Evolutionary conservation across 306 rosid species (phyloP).

Genomic region (Castanopsis chinensis): DNA sequence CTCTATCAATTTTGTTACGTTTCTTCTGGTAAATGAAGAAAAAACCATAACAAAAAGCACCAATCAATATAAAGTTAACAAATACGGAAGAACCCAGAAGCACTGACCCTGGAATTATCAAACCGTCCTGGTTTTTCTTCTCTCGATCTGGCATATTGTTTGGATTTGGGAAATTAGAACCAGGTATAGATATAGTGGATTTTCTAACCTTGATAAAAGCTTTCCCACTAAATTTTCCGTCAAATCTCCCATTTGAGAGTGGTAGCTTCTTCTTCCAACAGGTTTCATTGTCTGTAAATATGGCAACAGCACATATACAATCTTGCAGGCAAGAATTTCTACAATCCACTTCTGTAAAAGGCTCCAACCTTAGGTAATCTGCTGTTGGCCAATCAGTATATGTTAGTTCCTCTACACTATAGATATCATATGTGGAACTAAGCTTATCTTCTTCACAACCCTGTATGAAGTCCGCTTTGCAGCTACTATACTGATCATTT

Average conservation of each 20-base stretch:
- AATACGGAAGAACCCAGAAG: slow-evolving; percentile 28
- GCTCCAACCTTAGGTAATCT: slow-evolving; percentile 4
- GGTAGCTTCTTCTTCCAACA: slow-evolving; percentile 52
- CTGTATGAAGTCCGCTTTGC: slow-evolving; percentile 25
- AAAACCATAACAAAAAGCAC: slow-evolving; percentile 8
- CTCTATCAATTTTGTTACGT: background rate
- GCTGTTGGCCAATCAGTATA: slow-evolving; percentile 36
- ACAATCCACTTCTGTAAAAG: slow-evolving; percentile 19
- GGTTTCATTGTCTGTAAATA: background rate
- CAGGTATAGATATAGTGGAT: background rate
- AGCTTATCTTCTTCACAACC: slow-evolving; percentile 27
- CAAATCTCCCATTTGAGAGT: slow-evolving; percentile 40
- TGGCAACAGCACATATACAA: slow-evolving; percentile 36
- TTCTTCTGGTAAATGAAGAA: slow-evolving; percentile 10
- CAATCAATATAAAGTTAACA: slow-evolving; percentile 14
- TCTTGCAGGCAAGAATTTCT: slow-evolving; percentile 30
- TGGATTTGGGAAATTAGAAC: background rate
- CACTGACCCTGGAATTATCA: slow-evolving; percentile 17
- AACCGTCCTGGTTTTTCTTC: slow-evolving; percentile 1
- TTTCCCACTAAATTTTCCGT: background rate
- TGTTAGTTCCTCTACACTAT: slow-evolving; percentile 4
- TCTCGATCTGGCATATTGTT: too few relatives aligned
- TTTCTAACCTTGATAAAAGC: slow-evolving; percentile 12
- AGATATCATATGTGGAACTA: background rate
- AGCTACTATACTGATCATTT: slow-evolving; percentile 12